A percentile compares a stretch with the other conserved stretches of the same genome.
Conservation (phyloP, 176 grass and related monocot genomes). For the Cocos nucifera region DNA sequence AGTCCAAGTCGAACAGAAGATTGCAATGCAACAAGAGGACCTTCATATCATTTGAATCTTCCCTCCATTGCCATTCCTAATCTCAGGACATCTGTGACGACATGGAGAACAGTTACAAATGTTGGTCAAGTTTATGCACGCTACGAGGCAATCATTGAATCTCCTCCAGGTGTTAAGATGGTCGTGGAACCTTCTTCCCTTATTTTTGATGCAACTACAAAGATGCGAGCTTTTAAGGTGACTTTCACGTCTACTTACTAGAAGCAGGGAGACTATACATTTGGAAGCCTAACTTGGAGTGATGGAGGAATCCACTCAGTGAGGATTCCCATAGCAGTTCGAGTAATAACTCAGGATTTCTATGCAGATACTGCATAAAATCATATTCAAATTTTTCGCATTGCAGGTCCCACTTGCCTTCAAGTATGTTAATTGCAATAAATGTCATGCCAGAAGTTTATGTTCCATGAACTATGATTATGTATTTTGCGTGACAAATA, state of each 20-base stretch:
- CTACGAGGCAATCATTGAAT: slow-evolving; percentile 27
- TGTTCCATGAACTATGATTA: too few species aligned
- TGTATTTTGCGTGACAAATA: too few species aligned
- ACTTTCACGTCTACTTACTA: slow-evolving; percentile 12
- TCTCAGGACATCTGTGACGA: slow-evolving; percentile 21
- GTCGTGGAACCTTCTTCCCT: slow-evolving; percentile 23
- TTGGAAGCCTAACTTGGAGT: slow-evolving; percentile 42
- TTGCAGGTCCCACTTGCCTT: too few species aligned
- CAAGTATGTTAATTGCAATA: too few species aligned
- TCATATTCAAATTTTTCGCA: neutral
- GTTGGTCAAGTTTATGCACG: slow-evolving; percentile 28
- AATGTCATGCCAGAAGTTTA: too few species aligned
- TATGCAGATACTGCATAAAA: slow-evolving; percentile 38
- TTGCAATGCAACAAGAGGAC: slow-evolving; percentile 1
- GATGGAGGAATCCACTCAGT: slow-evolving; percentile 25
- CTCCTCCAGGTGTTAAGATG: slow-evolving; percentile 35
- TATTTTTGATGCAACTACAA: slow-evolving; percentile 19
- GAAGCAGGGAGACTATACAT: slow-evolving; percentile 38
- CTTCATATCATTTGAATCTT: slow-evolving; percentile 31
- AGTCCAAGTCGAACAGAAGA: neutral
- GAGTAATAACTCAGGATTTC: slow-evolving; percentile 30
- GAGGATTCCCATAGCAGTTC: slow-evolving; percentile 32
- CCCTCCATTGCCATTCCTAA: slow-evolving; percentile 46
- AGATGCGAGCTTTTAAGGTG: slow-evolving; percentile 31
- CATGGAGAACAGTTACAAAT: slow-evolving; percentile 43